Conservation (phyloP, 75 land plant genomes). For the Adiantum capillusveneris region DNA sequence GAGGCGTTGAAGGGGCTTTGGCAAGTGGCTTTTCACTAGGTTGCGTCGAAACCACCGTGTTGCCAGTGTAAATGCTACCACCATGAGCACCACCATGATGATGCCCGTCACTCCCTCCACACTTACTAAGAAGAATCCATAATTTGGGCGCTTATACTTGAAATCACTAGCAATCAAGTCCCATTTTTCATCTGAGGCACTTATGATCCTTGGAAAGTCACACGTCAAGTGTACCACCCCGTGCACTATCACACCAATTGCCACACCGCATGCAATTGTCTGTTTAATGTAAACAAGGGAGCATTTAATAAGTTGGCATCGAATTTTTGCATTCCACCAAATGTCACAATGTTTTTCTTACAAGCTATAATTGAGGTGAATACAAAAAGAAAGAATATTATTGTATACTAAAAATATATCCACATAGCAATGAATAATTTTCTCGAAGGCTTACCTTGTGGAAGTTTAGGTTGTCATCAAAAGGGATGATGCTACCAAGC, state of each 20-base stretch:
- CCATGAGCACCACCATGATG: slow-evolving; percentile 18
- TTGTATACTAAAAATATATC: too few relatives aligned
- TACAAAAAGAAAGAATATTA: too few relatives aligned
- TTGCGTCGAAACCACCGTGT: slow-evolving; percentile 11
- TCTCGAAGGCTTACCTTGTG: slow-evolving; percentile 43
- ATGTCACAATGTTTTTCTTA: too few relatives aligned
- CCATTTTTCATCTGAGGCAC: slow-evolving; percentile 7
- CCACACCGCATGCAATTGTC: slow-evolving; percentile 19
- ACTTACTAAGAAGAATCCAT: neutral
- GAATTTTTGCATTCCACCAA: too few relatives aligned
- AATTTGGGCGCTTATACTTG: slow-evolving; percentile 8
- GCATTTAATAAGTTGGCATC: too few relatives aligned
- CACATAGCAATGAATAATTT: too few relatives aligned
- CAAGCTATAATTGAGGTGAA: too few relatives aligned
- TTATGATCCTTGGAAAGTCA: slow-evolving; percentile 14
- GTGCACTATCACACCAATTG: slow-evolving; percentile 22
- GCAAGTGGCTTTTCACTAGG: slow-evolving; percentile 9
- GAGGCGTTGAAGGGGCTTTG: slow-evolving; percentile 18
- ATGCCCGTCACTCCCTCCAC: slow-evolving; percentile 13
- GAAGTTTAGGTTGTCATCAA: slow-evolving; percentile 50
- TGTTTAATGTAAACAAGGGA: slow-evolving; percentile 4
- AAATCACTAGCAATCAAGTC: slow-evolving; percentile 13
- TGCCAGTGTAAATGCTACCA: slow-evolving; percentile 14
- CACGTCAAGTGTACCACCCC: slow-evolving; percentile 20
- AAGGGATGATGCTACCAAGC: slow-evolving; percentile 34